phyloP scores from a whole-genome alignment of 805 yeast species.

The Barnettozyma pratensis region DNA sequence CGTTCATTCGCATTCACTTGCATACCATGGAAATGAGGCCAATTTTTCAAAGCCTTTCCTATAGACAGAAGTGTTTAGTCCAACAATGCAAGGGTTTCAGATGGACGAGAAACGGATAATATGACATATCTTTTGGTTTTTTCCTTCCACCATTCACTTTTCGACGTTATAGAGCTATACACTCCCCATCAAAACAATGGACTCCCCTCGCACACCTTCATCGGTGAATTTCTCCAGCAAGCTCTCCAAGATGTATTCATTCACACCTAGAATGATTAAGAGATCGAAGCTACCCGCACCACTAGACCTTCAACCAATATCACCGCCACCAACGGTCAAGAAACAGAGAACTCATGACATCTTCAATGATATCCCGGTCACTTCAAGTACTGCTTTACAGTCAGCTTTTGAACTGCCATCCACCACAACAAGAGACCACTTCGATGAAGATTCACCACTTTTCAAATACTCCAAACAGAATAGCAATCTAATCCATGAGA shows the following conservation, averaged over 20 bases:
- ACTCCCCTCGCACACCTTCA: constrained; percentile 5
- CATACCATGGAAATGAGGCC: background rate
- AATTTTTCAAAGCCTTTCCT: background rate
- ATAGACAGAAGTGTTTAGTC: background rate
- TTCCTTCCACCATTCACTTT: too few species aligned
- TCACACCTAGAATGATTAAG: constrained; percentile 17
- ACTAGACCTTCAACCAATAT: constrained; percentile 14
- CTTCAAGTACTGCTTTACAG: background rate
- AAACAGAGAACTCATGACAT: background rate
- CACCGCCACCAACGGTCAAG: constrained; percentile 21
- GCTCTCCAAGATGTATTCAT: constrained; percentile 1
- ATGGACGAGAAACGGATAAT: too few species aligned
- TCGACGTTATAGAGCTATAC: too few species aligned
- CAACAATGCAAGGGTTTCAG: background rate
- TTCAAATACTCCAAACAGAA: constrained; percentile 7
- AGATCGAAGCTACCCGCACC: constrained; percentile 22
- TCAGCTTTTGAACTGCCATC: background rate
- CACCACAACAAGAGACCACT: background rate
- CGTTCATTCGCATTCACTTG: background rate
- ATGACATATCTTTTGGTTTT: too few species aligned
- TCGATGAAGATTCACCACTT: constrained; percentile 6
- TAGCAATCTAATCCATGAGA: constrained; percentile 20
- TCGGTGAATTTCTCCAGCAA: constrained; percentile 2
- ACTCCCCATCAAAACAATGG: background rate
- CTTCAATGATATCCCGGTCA: background rate